Percentiles rank a stretch among this genome's conserved stretches.
Evolutionary conservation across 1,284 basidiomycete genomes (phyloP).

Genomic region (Fistulina hepatica): DNA sequence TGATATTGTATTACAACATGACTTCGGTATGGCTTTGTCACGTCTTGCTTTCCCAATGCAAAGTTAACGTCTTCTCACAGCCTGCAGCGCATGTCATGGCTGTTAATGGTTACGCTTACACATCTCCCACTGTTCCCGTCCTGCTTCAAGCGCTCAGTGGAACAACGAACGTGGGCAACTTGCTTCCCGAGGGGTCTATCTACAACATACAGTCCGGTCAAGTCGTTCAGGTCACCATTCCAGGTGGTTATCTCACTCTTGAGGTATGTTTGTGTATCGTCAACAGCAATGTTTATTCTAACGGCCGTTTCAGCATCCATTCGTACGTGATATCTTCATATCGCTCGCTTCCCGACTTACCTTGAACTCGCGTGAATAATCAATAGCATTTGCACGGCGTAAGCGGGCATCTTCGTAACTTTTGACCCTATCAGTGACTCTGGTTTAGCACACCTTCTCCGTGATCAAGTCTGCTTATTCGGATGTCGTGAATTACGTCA

Average conservation of each 20-base stretch:
- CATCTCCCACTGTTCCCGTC: slow-evolving; percentile 32
- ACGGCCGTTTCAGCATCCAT: slow-evolving; percentile 15
- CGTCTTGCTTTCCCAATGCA: not conserved
- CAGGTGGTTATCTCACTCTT: slow-evolving; percentile 7
- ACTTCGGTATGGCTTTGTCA: slow-evolving; percentile 14
- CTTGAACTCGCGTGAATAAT: no score
- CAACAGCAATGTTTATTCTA: slow-evolving; percentile 19
- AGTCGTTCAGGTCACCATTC: slow-evolving; percentile 10
- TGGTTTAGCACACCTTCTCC: slow-evolving; percentile 15
- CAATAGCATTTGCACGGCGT: slow-evolving; percentile 16
- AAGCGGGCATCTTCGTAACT: not conserved
- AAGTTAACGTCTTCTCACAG: no score
- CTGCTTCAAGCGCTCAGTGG: slow-evolving; percentile 45
- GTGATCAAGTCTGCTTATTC: slow-evolving; percentile 10
- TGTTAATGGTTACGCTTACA: slow-evolving; percentile 27
- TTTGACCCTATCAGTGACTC: not conserved
- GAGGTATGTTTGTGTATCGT: slow-evolving; percentile 18
- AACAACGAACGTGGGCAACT: slow-evolving; percentile 27
- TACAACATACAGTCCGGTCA: slow-evolving; percentile 26
- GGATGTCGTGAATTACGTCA: slow-evolving; percentile 2
- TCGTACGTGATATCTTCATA: slow-evolving; percentile 7
- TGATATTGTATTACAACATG: slow-evolving; percentile 23
- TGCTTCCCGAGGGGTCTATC: slow-evolving; percentile 35
- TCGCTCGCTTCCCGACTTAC: no score
- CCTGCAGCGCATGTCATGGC: no score